phyloP scores from a whole-genome alignment of 208 protist genomes.

The Plasmodiophora brassicae region DNA sequence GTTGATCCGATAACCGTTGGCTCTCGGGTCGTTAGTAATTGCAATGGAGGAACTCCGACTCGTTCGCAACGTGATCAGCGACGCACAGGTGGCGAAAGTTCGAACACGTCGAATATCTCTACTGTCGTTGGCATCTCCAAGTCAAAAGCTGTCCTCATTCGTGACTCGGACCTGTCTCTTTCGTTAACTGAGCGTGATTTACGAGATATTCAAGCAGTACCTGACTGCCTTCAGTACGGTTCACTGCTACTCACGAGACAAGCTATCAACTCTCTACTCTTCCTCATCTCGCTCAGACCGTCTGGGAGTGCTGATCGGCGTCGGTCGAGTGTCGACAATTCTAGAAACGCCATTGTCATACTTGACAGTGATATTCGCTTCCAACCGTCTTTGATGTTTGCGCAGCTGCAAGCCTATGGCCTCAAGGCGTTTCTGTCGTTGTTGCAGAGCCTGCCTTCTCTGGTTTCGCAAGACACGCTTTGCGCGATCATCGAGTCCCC shows the following conservation, averaged over 20 bases:
- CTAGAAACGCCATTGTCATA: neutral
- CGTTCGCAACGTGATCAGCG: neutral
- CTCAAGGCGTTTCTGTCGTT: neutral
- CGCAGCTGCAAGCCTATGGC: neutral
- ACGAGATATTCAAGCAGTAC: neutral
- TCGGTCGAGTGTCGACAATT: neutral
- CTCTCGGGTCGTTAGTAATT: neutral
- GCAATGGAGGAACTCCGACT: neutral
- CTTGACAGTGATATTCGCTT: neutral
- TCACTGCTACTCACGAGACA: neutral
- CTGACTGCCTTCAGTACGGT: neutral
- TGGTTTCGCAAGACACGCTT: neutral
- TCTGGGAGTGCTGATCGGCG: neutral
- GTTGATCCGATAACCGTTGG: neutral
- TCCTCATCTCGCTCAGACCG: neutral
- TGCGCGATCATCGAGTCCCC: neutral
- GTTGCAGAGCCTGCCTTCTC: neutral
- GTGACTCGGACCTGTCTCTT: neutral
- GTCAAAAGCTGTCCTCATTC: neutral
- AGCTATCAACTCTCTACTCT: neutral
- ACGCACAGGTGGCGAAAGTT: neutral
- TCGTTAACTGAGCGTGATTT: neutral
- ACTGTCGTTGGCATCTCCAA: neutral
- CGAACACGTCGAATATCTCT: neutral
- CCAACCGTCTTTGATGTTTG: neutral